Evolutionary conservation across 768 basidiomycete genomes (phyloP), one percentile per base, ranked within the genome.

Genomic region (Dacryopinax spathularia): DNA sequence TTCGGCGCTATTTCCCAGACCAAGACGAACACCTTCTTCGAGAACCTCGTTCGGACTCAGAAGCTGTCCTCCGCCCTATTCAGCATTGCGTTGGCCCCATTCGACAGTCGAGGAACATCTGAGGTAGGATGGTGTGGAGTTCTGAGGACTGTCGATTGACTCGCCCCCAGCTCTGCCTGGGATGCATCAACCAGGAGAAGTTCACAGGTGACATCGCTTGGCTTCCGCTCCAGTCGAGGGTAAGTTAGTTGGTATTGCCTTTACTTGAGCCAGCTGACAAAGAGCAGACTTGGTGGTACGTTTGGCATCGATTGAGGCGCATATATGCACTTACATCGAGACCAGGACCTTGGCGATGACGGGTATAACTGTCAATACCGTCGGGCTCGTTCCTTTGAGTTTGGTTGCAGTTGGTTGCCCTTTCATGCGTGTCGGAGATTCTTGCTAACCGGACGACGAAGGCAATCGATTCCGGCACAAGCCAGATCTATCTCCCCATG

Each of bases 391-490:
- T 9, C 63, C 66, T 33, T 35, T 66, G 61, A 64, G 73, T 67
- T 25, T 75, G 34, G 73, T 76, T 33, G 80, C 81, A 5, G 79
- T 81, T 61, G 66, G 74, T 68, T 20, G 65, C 33, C 44, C 60
- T 34, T 62, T 66, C 41, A 68, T 70, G 56, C 70, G 65, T 2
- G 59, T 62, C 44, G 61, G 33, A 62, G 29, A 18, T 34, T 33
- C 18, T 27, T 56, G 18, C 48, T 33, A 13, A 43, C 16, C 34
- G 20, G 34, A 16, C 62, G 33, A 44, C 31, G 6, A 63, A 86
- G 84, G 83, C 84, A 20, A 78, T 87, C 64, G 86, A 87, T 68
- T 56, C 48, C 4, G 48, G 86, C 33, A 85, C 84, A 2, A 82
- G 84, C 31, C 74, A 86, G 29, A 81, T 86, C 64, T 86, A 86